phyloP scores from a whole-genome alignment of 306 rosid genomes.

The Glycine latifolia region DNA sequence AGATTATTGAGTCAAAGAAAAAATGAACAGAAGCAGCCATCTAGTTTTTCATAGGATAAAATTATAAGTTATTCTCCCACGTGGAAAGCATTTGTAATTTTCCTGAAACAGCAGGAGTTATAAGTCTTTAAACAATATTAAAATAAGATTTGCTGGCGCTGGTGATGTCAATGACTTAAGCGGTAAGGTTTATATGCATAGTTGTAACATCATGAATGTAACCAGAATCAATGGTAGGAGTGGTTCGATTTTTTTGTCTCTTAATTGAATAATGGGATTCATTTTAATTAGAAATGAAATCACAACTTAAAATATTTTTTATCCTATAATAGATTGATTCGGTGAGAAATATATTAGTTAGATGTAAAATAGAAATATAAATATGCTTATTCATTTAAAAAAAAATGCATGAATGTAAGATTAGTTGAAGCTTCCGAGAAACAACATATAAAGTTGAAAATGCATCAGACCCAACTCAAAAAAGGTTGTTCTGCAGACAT shows the following conservation, averaged over 20 bases:
- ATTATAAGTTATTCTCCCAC: conserved; percentile 4
- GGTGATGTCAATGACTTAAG: conserved; percentile 40
- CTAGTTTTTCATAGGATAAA: not conserved
- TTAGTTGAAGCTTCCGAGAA: conserved; percentile 44
- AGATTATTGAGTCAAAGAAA: not conserved
- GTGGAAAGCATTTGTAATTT: conserved; percentile 34
- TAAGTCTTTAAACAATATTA: conserved; percentile 1
- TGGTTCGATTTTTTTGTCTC: no score
- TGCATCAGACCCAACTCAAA: conserved; percentile 21
- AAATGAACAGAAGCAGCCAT: conserved; percentile 7
- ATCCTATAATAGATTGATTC: no score
- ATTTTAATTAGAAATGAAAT: no score
- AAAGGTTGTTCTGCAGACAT: conserved; percentile 14
- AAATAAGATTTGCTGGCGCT: conserved; percentile 28
- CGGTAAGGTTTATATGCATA: conserved; percentile 36
- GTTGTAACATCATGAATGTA: no score
- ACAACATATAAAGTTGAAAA: conserved; percentile 34
- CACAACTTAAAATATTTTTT: no score
- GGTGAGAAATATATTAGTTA: no score
- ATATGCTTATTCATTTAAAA: no score
- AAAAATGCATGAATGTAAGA: not conserved
- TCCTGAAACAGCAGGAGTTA: conserved; percentile 7
- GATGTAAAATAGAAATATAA: no score
- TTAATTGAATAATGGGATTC: no score
- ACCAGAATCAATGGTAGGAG: no score